Conservation (phyloP, 164 flowering plant genomes). For the Magnolia changhungtana region DNA sequence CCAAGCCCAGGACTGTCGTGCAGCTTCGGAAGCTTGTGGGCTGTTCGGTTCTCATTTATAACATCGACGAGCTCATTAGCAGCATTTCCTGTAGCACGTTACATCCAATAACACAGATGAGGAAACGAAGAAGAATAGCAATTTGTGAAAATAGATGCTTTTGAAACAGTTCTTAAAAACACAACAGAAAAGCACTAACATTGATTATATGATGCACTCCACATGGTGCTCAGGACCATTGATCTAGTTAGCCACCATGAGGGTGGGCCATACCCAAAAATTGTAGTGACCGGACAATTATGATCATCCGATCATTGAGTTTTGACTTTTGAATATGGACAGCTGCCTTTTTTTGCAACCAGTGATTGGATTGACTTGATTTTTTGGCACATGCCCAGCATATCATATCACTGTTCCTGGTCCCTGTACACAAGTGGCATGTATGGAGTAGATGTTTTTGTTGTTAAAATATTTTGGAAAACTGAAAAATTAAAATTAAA, state of each 20-base stretch:
- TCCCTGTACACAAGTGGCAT: too few relatives aligned
- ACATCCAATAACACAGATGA: not conserved
- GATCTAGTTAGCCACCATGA: not conserved
- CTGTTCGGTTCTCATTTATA: slow-evolving; percentile 68
- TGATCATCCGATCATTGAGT: not conserved
- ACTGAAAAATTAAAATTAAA: too few relatives aligned
- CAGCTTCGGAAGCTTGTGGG: slow-evolving; percentile 47
- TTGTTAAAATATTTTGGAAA: too few relatives aligned
- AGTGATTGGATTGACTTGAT: too few relatives aligned
- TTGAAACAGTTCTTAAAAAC: not conserved
- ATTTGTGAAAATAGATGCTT: not conserved
- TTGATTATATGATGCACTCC: not conserved
- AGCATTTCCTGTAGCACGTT: slow-evolving; percentile 52
- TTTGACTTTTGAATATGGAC: not conserved
- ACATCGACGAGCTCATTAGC: slow-evolving; percentile 69
- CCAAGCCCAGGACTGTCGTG: slow-evolving; percentile 69
- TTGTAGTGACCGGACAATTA: not conserved
- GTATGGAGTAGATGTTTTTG: too few relatives aligned
- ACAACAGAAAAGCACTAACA: not conserved
- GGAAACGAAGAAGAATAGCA: not conserved
- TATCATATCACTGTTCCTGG: too few relatives aligned
- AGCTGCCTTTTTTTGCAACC: not conserved
- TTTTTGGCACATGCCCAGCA: too few relatives aligned
- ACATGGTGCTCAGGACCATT: not conserved
- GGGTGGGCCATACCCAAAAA: not conserved